These are phyloP conservation scores for Yarrowia porcina DNA, from an alignment of 805 yeast genomes.

Conservation along the genomic window DNA sequence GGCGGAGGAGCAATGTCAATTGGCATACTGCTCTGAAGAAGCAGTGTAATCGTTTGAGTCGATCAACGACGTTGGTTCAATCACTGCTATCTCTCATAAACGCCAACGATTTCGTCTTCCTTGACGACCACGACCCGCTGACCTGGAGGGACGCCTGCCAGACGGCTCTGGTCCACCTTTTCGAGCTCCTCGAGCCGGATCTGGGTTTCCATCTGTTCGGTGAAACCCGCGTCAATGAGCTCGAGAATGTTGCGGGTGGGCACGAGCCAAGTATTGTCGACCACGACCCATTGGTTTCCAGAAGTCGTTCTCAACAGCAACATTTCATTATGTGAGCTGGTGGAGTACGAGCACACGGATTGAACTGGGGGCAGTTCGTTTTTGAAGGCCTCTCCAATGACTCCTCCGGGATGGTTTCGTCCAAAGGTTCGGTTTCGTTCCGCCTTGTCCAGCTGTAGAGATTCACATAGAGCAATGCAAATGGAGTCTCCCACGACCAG, in stretches of 20 bases:
- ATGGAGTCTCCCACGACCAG: slow-evolving; percentile 76
- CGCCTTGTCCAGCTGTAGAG: slow-evolving; percentile 54
- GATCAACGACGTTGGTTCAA: background rate
- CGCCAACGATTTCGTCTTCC: slow-evolving; percentile 12
- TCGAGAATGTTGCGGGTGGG: slow-evolving; percentile 22
- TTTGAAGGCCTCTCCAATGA: slow-evolving; percentile 61
- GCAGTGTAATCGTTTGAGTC: no score
- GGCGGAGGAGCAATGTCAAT: no score
- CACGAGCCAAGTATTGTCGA: slow-evolving; percentile 13
- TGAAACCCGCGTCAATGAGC: slow-evolving; percentile 18
- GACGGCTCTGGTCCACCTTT: slow-evolving; percentile 2
- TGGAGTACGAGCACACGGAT: slow-evolving; percentile 12
- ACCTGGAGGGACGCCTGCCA: slow-evolving; percentile 10
- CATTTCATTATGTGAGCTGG: slow-evolving; percentile 16
- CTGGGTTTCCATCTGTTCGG: slow-evolving; percentile 16
- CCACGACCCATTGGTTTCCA: slow-evolving; percentile 22
- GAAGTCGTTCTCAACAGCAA: slow-evolving; percentile 14
- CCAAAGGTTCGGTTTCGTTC: slow-evolving; percentile 58
- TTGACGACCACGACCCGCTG: slow-evolving; percentile 13
- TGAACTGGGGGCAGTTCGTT: slow-evolving; percentile 27
- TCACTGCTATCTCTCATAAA: background rate
- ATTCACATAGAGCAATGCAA: slow-evolving; percentile 67
- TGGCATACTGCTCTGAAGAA: no score
- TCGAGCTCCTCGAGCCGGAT: slow-evolving; percentile 10
- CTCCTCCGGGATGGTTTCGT: slow-evolving; percentile 85